Base-by-base conservation (phyloP, 2,329 filamentous ascomycete genomes). In the Seiridium cupressi region DNA sequence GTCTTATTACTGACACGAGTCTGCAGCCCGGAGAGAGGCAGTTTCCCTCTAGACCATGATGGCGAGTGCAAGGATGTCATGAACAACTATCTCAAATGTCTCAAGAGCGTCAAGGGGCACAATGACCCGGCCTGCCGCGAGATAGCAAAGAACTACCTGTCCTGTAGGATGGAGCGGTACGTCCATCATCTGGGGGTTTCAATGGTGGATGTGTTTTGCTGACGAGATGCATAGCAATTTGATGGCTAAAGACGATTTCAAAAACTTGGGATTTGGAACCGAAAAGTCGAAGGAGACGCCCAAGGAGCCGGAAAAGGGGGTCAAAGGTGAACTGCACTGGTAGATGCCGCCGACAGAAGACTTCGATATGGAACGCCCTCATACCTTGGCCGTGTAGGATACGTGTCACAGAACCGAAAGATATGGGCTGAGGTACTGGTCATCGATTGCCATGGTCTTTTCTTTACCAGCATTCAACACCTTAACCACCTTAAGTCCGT, bases 21-120 rank as follows among this genome's bases (percentile, higher is more conserved):
- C 5, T 31, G 10, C 66, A 95, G 92, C 60, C 94, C 94, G 4
- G 91, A 97, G 74, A 88, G 93, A 69, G 94, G 94, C 59, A 96
- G 92, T 69, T 98, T 98, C 72, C 94, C 94, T n/a, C 86, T 98
- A 59, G 94, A 98, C 75, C 93, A 97, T 70, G 93, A 97, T 74
- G 92, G 86, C 88, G 95, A 99, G 80, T 99, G 95, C 83, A 97
- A 94, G 74, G 81, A 89, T 61, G 85, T 96, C 65, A 98, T 98
- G 86, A 84, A 84, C 60, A 83, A 83, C 57, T 99, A 99, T 72
- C 84, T 99, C 53, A 83, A 85, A 61, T 99, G 95, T 75, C 89
- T 99, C 73, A 95, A 93, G 73, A 89, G 86, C 63, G 88, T 89
- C 64, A 87, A 87, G 67, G 95, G 95, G 32, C 85, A 91, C 68